Conservation (phyloP, 768 basidiomycete genomes). For the Fistulinella prunicolor region DNA sequence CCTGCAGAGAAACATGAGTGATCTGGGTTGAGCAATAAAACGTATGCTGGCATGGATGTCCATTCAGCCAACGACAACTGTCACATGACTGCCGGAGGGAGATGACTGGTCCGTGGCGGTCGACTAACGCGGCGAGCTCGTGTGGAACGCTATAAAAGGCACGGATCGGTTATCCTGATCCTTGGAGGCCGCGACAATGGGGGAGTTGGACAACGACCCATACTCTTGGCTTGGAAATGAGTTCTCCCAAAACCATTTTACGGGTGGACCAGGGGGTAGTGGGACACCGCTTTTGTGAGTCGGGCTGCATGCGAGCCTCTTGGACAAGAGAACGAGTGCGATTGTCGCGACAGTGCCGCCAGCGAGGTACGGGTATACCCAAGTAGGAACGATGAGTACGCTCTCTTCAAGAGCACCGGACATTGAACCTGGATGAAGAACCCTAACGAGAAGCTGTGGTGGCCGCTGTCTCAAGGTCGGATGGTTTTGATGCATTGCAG, state of each 20-base stretch:
- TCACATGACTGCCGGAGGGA: conserved; percentile 40
- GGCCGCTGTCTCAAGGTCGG: too few relatives aligned
- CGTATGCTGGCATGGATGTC: background rate
- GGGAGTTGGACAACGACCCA: background rate
- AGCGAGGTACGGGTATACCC: background rate
- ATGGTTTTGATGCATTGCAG: too few relatives aligned
- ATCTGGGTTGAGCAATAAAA: conserved; percentile 10
- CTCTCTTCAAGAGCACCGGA: background rate
- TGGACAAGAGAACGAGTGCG: background rate
- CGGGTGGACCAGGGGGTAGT: conserved; percentile 21
- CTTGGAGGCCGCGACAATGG: background rate
- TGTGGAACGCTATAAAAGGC: background rate
- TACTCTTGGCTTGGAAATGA: conserved; percentile 9
- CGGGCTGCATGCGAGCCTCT: background rate
- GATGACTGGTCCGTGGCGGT: conserved; percentile 55
- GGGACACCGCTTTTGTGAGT: conserved; percentile 1
- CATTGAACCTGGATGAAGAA: too few relatives aligned
- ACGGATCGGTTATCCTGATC: background rate
- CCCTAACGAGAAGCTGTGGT: too few relatives aligned
- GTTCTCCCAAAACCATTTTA: conserved; percentile 16
- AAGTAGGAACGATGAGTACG: background rate
- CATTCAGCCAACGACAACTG: conserved; percentile 15
- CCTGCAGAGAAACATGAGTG: conserved; percentile 48
- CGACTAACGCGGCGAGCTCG: conserved; percentile 47
- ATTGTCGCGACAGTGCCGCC: background rate